Evolutionary conservation across 2,329 filamentous ascomycete species (phyloP), one percentile per base, ranked within the genome.

Genomic region (Fusarium pseudonygamai): DNA sequence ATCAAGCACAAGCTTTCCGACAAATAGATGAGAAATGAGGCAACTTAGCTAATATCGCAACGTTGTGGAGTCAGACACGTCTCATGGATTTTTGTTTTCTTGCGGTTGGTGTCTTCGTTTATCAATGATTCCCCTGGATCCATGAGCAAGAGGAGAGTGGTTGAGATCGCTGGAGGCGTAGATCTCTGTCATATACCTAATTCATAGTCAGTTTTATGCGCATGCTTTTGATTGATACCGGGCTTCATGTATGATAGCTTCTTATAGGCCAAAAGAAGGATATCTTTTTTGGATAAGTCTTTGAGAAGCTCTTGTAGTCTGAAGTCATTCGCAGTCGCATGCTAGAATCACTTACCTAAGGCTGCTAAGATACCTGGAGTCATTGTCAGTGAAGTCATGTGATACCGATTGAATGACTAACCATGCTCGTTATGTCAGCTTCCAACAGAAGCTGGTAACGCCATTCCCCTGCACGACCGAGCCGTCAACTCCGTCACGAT

Each of bases 1-100:
- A 78, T 89, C 77, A 87, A 87, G 82, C 79, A 83, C 75, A 89
- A 83, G 81, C 73, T 84, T 64, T 79, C 80, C 52, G 79, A 81
- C 67, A 78, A 80, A 75, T 78, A 79, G 59, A 79, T 70, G 57
- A 69, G 56, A 53, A 55, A 64, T 50, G 63, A 56, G 55, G 46
- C 64, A 67, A 72, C 68, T 71, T 73, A 64, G 73, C 67, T 78
- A 77, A 78, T 74, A 70, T 65, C 63, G 64, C 75, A 69, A 77
- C 57, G 70, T 69, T 68, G 64, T 76, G 64, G 60, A 73, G 67
- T 76, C 70, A 75, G 71, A 70, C 70, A 75, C 72, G 72, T 73
- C 49, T 73, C 63, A 59, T 58, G 60, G 58, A 46, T 69, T 74
- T 74, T 67, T 72, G 72, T 75, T 75, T 78, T 80, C 78, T 75